phyloP scores from a whole-genome alignment of 176 grass and related monocot genomes.

The Puya raimondii region DNA sequence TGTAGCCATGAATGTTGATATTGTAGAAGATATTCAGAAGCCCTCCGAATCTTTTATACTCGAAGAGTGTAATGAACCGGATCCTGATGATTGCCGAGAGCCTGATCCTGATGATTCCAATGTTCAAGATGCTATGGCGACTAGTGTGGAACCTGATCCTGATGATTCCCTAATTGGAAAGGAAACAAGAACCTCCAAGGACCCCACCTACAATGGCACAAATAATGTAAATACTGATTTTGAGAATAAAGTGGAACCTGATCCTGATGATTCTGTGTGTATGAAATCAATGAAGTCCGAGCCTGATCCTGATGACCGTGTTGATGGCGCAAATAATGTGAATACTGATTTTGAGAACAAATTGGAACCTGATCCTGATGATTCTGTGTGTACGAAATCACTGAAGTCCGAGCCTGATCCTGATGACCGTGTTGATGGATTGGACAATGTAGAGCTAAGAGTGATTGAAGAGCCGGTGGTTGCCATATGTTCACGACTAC shows the following conservation, averaged over 20 bases:
- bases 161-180: conserved; percentile 30
- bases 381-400: conserved; percentile 4
- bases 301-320: conserved; percentile 36
- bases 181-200: not conserved
- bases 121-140: not conserved
- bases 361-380: not conserved
- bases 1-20: conserved; percentile 7
- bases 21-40: not conserved
- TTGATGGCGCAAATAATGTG: not conserved
- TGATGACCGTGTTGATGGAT: conserved; percentile 26
- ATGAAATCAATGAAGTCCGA: conserved; percentile 28
- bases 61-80: conserved; percentile 21
- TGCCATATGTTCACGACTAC: conserved; percentile 48
- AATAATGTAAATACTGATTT: not conserved
- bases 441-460: conserved; percentile 43
- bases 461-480: conserved; percentile 61
- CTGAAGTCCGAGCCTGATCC: conserved; percentile 39
- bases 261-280: conserved; percentile 38
- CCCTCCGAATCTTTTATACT: conserved; percentile 11
- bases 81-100: conserved; percentile 34
- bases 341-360: no score
- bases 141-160: conserved; percentile 27
- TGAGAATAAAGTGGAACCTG: conserved; percentile 30
- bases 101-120: conserved; percentile 10
- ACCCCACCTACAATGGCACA: not conserved